These are phyloP conservation scores for Aspergillus fijiensis DNA, from an alignment of 2,329 filamentous ascomycete species.

Conservation along the genomic window DNA sequence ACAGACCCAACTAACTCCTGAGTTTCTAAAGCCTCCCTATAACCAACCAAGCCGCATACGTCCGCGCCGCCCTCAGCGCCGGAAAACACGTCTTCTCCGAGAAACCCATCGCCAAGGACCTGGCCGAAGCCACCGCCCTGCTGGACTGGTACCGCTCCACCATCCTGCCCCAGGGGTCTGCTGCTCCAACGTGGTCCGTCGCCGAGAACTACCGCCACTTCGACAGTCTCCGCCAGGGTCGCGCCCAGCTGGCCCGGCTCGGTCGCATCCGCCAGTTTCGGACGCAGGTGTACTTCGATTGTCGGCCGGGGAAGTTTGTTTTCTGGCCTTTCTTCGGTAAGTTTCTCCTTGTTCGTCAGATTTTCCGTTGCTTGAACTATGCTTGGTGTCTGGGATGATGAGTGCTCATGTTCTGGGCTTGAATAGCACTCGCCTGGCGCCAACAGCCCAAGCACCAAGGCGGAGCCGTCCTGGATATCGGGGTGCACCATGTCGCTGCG, in stretches of 20 bases:
- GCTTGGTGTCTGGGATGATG: background rate
- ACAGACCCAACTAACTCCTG: background rate
- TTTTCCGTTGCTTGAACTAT: no score
- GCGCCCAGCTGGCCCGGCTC: conserved; percentile 50
- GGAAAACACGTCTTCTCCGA: conserved; percentile 70
- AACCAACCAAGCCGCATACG: conserved; percentile 56
- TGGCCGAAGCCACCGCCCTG: conserved; percentile 52
- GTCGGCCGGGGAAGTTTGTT: background rate
- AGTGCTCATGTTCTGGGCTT: background rate
- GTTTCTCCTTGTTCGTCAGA: background rate
- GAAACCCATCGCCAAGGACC: conserved; percentile 66
- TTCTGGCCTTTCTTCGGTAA: background rate
- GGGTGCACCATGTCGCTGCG: conserved; percentile 69
- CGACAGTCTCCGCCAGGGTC: conserved; percentile 54
- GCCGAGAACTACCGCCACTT: conserved; percentile 74
- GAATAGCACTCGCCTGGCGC: conserved; percentile 58
- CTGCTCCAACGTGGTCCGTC: conserved; percentile 53
- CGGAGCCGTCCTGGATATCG: conserved; percentile 73
- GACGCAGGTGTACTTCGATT: conserved; percentile 8
- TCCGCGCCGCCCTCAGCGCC: conserved; percentile 59
- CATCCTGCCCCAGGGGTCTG: conserved; percentile 29
- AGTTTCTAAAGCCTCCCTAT: conserved; percentile 54
- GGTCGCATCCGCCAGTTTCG: conserved; percentile 49
- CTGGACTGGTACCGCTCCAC: conserved; percentile 48
- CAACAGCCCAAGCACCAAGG: conserved; percentile 70